phyloP scores from a whole-genome alignment of 306 rosid species.

The Argentina anserina region DNA sequence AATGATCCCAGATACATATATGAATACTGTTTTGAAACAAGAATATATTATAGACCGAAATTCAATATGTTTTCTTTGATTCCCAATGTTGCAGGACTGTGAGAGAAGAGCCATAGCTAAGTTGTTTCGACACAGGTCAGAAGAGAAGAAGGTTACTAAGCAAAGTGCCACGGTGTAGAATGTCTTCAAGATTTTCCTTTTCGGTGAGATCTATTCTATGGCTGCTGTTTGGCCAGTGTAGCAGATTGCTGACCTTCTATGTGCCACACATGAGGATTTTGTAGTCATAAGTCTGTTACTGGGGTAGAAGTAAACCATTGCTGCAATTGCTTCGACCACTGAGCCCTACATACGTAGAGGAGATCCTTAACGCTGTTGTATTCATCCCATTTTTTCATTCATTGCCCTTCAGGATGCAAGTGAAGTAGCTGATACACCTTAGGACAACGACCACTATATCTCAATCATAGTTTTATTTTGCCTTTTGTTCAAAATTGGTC shows the following conservation, averaged over 20 bases:
- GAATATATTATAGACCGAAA: background rate
- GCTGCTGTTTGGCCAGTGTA: constrained; percentile 22
- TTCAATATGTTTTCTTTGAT: background rate
- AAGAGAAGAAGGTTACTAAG: constrained; percentile 49
- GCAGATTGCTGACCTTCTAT: constrained; percentile 28
- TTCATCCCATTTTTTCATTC: constrained; percentile 41
- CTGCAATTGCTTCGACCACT: constrained; percentile 17
- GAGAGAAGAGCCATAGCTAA: constrained; percentile 92
- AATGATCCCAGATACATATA: background rate
- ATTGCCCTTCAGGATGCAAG: constrained; percentile 41
- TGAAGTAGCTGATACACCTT: constrained; percentile 35
- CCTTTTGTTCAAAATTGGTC: background rate
- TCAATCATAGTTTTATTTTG: constrained; percentile 13
- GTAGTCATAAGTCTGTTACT: constrained; percentile 21
- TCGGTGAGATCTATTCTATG: constrained; percentile 18
- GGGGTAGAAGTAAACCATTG: constrained; percentile 18
- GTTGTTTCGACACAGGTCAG: constrained; percentile 78
- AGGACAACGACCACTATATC: constrained; percentile 24
- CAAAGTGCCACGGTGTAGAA: constrained; percentile 30
- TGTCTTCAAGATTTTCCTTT: constrained; percentile 16
- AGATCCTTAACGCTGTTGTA: constrained; percentile 26
- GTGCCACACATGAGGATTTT: constrained; percentile 22
- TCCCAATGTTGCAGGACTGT: constrained; percentile 56
- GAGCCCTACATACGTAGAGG: constrained; percentile 21
- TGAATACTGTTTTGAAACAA: background rate